Base-by-base conservation (phyloP, 2,329 filamentous ascomycete genomes). In the Fusarium lateritium region DNA sequence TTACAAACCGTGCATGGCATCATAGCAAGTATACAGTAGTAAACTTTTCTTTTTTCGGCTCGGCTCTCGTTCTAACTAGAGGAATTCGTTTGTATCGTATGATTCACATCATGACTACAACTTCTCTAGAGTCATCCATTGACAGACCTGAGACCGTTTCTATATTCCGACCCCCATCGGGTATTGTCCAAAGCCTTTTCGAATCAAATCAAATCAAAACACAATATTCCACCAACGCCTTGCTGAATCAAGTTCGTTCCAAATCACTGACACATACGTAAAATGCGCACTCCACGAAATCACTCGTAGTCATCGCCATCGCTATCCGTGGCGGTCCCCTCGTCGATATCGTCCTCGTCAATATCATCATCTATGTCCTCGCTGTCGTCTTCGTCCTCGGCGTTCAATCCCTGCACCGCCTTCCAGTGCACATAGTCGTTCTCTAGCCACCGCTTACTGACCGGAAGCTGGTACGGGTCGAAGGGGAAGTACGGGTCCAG, bases 401-500 rank as follows among this genome's bases (percentile, higher is more conserved):
- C 85, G 61, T 91, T 86, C 13, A 94, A 80, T 0, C 92, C 93
- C 1, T 90, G 89, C 36, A 97, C 88, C 7, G 90, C 87, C 67
- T 88, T 88, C 92, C 94, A 98, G 51, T 90, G 85, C 31, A 95
- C 86, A 76, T 97, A 98, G 76, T 97, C 92, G 21, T 88, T 86
- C 66, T 94, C 91, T 14, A 99, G 82, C 97, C 96, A 98, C 62
- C 89, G 87, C 79, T 92, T 94, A 78, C 94, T 98, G 71, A 89
- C 84, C 1, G 94, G 94, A 50, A 99, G 83, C 75, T 95, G 92
- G 79, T 98, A 99, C 4, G 97, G 97, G 77, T 99, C 96, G 75
- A 99, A 99, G 1, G 96, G 96, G 76, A 98, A 99, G 78, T 97
- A 98, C 0, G 94, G 92, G 72, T 98, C 94, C 3, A 99, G 86